Evolutionary conservation across 495 filamentous ascomycete species (phyloP), one percentile per base, ranked within the genome.

Genomic region (Lasiosphaeria miniovina): DNA sequence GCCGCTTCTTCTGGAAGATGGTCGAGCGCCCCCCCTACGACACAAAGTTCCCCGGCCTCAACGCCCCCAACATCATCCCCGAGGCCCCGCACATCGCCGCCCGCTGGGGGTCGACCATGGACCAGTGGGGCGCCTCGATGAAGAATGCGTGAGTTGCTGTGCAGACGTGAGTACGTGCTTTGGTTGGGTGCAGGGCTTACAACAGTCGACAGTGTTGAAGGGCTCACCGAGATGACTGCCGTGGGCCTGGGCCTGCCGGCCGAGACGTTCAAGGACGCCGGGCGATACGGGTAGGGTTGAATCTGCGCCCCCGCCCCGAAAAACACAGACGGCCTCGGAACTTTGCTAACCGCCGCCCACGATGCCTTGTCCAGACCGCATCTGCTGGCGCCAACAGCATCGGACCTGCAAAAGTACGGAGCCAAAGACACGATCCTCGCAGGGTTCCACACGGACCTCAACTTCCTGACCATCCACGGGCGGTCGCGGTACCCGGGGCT

Each of bases 391-490:
- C 79, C 79, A 0, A 81, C 79, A 8, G 79, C 79, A 4, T 80
- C 77, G 0, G 77, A 81, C 64, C 74, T 81, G n/a, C 4, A 52
- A 7, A 78, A 73, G 49, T 80, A 78, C 68, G 73, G 75, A 38
- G n/a, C 62, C 9, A 73, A 74, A 51, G 72, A 80, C 68, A 81
- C 78, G 41, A 81, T 81, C 69, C 70, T 81, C 8, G 79, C 79
- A 8, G 79, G 79, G 33, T 81, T 81, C 69, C 79, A 81, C 65
- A 80, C 77, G 10, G 79, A 81, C 61, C 76, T 81, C 36, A 81
- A 81, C 69, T 81, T 81, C 74, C 70, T 81, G 14, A 81, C 79
- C 61, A 81, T 81, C 68, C 79, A 81, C 72, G 79, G 79, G 41
- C 79, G 79, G 61, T 80, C 77, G 41, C 77, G 79, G 43, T 81